Base-by-base conservation (phyloP, 176 grass and related monocot genomes). In the Rhynchospora pubera region DNA sequence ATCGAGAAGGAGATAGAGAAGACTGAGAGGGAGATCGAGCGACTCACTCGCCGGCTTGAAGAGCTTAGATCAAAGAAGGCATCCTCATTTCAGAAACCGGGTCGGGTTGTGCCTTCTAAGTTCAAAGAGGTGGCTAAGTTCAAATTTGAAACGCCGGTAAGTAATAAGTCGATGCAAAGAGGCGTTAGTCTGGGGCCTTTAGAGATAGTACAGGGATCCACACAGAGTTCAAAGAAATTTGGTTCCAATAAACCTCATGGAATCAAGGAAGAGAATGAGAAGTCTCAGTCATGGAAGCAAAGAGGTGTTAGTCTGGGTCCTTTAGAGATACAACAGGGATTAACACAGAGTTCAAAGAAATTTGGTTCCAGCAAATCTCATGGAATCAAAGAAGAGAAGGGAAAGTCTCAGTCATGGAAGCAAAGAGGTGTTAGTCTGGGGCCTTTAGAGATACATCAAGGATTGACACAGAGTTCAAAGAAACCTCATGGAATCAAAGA, bases 161-260 rank as follows among this genome's bases (percentile, higher is more conserved):
- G 62, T 14, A 26, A 66, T 34, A 89, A 74, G 14, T 81, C 60
- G 62, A 82, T 71, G 4, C 93, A 87, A 63, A 91, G 92, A 88
- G 90, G 90, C 2, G 79, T 90, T 74, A 93, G 93, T 65, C 91
- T 97, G 4, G 93, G 93, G 0, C 89, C 93, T 0, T 11, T 93
- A 86, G 93, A 93, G 87, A 97, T 97, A 62, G 89, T 86, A 30
- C n/a, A 86, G 22, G 83, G 83, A 78, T 1, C 82, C 28, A 70
- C 34, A 83, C 77, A 44, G 3, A 45, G 45, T 46, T 84, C 74
- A 15, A 70, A 7, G 59, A 86, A 79, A 57, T 15, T 39, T 39
- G 34, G 34, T 39, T 39, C 74, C 24, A 60, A 14, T 44, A 84
- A 85, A 63, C 89, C 84, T 75, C 28, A 42, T 52, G 68, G 79